These are phyloP conservation scores for Yarrowia sp. DNA, from an alignment of 805 yeast genomes.

Conservation along the genomic window DNA sequence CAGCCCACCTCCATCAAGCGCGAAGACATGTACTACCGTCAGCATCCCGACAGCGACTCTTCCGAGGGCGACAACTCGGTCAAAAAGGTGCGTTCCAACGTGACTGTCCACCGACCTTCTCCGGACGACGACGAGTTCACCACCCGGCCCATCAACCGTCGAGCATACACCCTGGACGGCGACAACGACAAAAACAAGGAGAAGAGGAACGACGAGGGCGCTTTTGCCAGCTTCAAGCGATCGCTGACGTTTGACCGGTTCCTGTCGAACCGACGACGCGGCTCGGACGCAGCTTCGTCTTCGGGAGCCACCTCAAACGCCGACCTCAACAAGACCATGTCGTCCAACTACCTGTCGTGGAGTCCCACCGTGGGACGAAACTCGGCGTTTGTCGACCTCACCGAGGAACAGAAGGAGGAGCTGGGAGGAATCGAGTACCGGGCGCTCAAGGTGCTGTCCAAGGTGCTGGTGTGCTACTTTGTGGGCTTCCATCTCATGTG, in stretches of 20 bases:
- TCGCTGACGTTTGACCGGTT: slow-evolving; percentile 26
- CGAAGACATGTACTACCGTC: slow-evolving; percentile 19
- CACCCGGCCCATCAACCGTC: background rate
- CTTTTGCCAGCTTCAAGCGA: slow-evolving; percentile 7
- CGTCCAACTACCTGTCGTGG: slow-evolving; percentile 75
- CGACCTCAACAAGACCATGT: slow-evolving; percentile 45
- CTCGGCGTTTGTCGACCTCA: slow-evolving; percentile 83
- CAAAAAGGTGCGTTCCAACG: slow-evolving; percentile 32
- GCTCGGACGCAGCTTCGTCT: background rate
- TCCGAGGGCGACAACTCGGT: slow-evolving; percentile 18
- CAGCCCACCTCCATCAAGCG: slow-evolving; percentile 25
- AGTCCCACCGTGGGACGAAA: slow-evolving; percentile 91
- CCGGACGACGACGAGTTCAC: slow-evolving; percentile 23
- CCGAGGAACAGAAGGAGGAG: slow-evolving; percentile 87
- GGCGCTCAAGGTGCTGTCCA: slow-evolving; percentile 77
- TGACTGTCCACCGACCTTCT: slow-evolving; percentile 12
- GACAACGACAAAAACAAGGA: background rate
- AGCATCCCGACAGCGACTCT: slow-evolving; percentile 15
- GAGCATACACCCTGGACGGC: slow-evolving; percentile 21
- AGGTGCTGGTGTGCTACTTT: slow-evolving; percentile 69
- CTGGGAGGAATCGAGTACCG: slow-evolving; percentile 97
- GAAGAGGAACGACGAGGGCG: background rate
- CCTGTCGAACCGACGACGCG: slow-evolving; percentile 6
- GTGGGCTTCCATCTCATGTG: slow-evolving; percentile 76
- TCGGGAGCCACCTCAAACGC: background rate